These are phyloP conservation scores for Kwoniella heveanensis DNA, from an alignment of 768 basidiomycete genomes.

Conservation along the genomic window DNA sequence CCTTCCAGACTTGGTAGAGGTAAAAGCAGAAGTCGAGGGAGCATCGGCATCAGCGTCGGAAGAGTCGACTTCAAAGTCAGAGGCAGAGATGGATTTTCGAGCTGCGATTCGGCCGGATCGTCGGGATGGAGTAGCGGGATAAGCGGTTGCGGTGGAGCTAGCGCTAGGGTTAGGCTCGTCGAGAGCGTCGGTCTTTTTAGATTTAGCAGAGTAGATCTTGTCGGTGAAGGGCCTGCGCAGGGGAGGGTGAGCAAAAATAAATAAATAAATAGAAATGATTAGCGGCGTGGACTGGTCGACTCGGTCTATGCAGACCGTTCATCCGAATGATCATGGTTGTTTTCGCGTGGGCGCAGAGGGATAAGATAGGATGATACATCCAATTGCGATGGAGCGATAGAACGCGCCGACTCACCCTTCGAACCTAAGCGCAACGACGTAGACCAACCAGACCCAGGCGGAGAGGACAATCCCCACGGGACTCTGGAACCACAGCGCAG, in stretches of 20 bases:
- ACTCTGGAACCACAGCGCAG: constrained; percentile 83
- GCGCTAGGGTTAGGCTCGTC: constrained; percentile 19
- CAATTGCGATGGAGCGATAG: no score
- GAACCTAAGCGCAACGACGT: constrained; percentile 77
- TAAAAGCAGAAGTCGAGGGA: background rate
- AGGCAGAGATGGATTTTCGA: constrained; percentile 11
- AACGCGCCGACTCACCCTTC: constrained; percentile 87
- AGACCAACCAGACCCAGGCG: constrained; percentile 78
- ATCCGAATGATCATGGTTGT: background rate
- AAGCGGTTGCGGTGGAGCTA: constrained; percentile 20
- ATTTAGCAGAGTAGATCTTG: constrained; percentile 58
- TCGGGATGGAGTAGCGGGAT: constrained; percentile 19
- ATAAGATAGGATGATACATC: no score
- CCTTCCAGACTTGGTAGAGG: constrained; percentile 7
- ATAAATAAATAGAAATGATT: background rate
- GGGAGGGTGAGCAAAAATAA: background rate
- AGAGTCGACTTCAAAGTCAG: constrained; percentile 16
- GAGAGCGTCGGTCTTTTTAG: constrained; percentile 26
- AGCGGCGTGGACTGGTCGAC: constrained; percentile 1
- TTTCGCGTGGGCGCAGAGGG: no score
- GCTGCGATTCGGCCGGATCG: constrained; percentile 18
- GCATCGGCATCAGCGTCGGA: constrained; percentile 17
- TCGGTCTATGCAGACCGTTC: no score
- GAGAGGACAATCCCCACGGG: constrained; percentile 82
- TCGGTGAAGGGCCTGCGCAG: constrained; percentile 58